Percentiles rank a stretch among this genome's conserved stretches.
phyloP scores from a whole-genome alignment of 805 yeast genomes.

The Grigorovia transvaalensis region DNA sequence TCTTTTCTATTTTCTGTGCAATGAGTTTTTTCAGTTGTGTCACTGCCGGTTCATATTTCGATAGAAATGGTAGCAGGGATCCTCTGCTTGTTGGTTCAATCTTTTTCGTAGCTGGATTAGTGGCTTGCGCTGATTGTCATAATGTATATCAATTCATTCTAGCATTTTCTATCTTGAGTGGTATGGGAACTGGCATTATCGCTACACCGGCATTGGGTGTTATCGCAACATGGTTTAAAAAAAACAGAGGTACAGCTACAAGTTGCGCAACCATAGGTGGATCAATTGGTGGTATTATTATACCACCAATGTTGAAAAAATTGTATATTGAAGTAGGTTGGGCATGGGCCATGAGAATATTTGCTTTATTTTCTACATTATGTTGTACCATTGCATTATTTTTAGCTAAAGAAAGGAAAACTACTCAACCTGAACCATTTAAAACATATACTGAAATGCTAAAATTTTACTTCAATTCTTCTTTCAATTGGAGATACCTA shows the following conservation, averaged over 20 bases:
- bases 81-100: conserved; percentile 38
- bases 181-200: conserved; percentile 49
- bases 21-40: conserved; percentile 44
- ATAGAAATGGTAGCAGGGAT: conserved; percentile 43
- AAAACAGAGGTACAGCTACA: conserved; percentile 47
- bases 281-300: conserved; percentile 44
- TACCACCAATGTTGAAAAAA: conserved; percentile 44
- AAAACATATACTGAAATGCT: conserved; percentile 28
- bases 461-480: conserved; percentile 21
- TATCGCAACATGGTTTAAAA: conserved; percentile 55
- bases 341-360: conserved; percentile 48
- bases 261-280: conserved; percentile 46
- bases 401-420: conserved; percentile 34
- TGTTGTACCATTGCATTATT: conserved; percentile 30
- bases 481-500: conserved; percentile 29
- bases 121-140: conserved; percentile 47
- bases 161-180: conserved; percentile 46
- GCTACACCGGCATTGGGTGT: conserved; percentile 54
- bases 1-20: conserved; percentile 51
- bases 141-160: conserved; percentile 51
- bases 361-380: conserved; percentile 38
- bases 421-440: conserved; percentile 25
- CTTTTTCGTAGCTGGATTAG: conserved; percentile 40
- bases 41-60: conserved; percentile 51
- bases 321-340: conserved; percentile 44